Evolutionary conservation across 768 basidiomycete genomes (phyloP).

Genomic region (Boletellus ananas): DNA sequence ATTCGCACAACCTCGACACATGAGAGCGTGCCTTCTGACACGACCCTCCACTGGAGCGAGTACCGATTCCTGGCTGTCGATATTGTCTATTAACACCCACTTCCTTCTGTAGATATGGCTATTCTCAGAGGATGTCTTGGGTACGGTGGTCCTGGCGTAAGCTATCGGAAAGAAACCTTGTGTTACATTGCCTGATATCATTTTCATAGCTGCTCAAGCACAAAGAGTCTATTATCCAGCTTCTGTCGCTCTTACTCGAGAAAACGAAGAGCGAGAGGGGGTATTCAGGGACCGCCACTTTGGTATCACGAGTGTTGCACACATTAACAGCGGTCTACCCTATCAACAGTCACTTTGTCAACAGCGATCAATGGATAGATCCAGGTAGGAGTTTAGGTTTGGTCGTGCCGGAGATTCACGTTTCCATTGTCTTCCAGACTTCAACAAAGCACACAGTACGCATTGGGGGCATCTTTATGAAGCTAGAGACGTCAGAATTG

Average conservation of each 20-base stretch:
- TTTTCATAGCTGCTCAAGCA: conserved; percentile 61
- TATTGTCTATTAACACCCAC: not conserved
- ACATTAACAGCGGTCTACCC: conserved; percentile 77
- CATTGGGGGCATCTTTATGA: conserved; percentile 83
- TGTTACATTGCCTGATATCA: not conserved
- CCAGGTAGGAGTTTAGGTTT: conserved; percentile 47
- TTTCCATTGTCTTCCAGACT: conserved; percentile 38
- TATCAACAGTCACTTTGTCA: conserved; percentile 74
- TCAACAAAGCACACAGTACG: conserved; percentile 56
- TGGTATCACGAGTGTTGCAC: conserved; percentile 72
- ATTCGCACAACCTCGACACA: conserved; percentile 75
- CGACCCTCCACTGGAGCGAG: conserved; percentile 91
- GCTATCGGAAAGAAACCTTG: conserved; percentile 18
- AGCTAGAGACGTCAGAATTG: conserved; percentile 71
- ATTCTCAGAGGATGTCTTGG: conserved; percentile 82
- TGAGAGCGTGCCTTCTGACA: conserved; percentile 74
- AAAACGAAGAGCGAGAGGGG: conserved; percentile 87
- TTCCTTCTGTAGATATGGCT: conserved; percentile 54
- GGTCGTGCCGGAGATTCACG: conserved; percentile 4
- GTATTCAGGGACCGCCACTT: conserved; percentile 72
- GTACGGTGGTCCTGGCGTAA: conserved; percentile 61
- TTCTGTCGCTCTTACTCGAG: conserved; percentile 65
- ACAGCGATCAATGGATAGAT: conserved; percentile 74
- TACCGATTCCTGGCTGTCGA: not conserved
- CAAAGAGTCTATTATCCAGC: conserved; percentile 56